These are phyloP conservation scores for Aspergillus awamori DNA, from an alignment of 2,329 filamentous ascomycete genomes.

Conservation along the genomic window DNA sequence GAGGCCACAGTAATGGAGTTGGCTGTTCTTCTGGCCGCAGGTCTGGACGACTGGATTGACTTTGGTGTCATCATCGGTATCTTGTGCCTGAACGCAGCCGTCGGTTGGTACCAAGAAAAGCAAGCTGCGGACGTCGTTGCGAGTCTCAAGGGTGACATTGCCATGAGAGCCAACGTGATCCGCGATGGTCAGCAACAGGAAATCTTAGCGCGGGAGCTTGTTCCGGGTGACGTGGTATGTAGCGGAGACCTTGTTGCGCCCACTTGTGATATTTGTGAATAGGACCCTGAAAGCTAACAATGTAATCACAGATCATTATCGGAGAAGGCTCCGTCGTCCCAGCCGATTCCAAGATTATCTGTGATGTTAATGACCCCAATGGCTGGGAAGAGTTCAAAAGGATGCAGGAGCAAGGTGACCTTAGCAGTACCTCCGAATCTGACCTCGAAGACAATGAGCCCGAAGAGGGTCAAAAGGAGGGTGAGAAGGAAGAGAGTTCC, in stretches of 20 bases:
- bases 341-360: slow-evolving; percentile 71
- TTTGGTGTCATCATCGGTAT: slow-evolving; percentile 79
- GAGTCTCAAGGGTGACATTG: slow-evolving; percentile 75
- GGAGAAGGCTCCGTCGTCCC: slow-evolving; percentile 73
- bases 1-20: slow-evolving; percentile 65
- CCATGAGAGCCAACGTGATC: slow-evolving; percentile 69
- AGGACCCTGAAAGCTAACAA: slow-evolving; percentile 20
- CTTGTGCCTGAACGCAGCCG: slow-evolving; percentile 71
- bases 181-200: slow-evolving; percentile 68
- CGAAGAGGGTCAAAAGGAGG: slow-evolving; percentile 15
- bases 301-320: slow-evolving; percentile 59
- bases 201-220: slow-evolving; percentile 71
- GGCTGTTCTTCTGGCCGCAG: slow-evolving; percentile 72
- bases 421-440: slow-evolving; percentile 53
- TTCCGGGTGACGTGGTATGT: slow-evolving; percentile 73
- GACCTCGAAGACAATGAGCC: slow-evolving; percentile 58
- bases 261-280: not conserved
- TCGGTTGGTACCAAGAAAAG: slow-evolving; percentile 82
- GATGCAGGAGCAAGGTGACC: slow-evolving; percentile 64
- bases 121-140: slow-evolving; percentile 77
- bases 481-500: slow-evolving; percentile 17
- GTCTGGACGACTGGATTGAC: slow-evolving; percentile 75
- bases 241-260: not conserved
- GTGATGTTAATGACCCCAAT: slow-evolving; percentile 68
- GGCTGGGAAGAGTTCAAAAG: slow-evolving; percentile 69